These are phyloP conservation scores for Penicillium sp. DNA, from an alignment of 2,329 filamentous ascomycete genomes.

Conservation along the genomic window DNA sequence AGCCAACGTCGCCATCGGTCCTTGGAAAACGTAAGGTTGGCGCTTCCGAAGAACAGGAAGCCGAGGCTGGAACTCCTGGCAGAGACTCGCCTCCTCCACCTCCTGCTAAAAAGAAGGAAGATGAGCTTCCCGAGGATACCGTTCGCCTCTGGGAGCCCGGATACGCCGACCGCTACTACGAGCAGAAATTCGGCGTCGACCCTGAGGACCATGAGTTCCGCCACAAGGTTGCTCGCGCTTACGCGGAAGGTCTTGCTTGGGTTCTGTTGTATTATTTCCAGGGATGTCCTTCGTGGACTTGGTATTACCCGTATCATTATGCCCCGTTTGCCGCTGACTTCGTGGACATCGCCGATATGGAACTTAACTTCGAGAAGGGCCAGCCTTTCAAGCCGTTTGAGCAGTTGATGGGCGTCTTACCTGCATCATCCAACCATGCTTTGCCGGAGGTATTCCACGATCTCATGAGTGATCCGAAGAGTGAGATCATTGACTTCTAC, in stretches of 20 bases:
- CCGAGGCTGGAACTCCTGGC: constrained; percentile 60
- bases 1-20: constrained; percentile 38
- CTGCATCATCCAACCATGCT: constrained; percentile 88
- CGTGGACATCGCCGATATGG: constrained; percentile 76
- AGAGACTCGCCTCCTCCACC: constrained; percentile 61
- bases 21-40: constrained; percentile 69
- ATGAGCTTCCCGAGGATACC: constrained; percentile 74
- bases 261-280: constrained; percentile 97
- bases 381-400: constrained; percentile 89
- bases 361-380: constrained; percentile 81
- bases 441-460: constrained; percentile 86
- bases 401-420: constrained; percentile 96
- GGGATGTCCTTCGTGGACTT: constrained; percentile 97
- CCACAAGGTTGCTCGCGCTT: constrained; percentile 84
- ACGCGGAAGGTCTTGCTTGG: constrained; percentile 94
- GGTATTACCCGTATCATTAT: constrained; percentile 99
- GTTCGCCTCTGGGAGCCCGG: constrained; percentile 94
- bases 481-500: constrained; percentile 96
- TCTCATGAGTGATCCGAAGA: constrained; percentile 85
- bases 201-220: constrained; percentile 83
- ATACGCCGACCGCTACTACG: constrained; percentile 93
- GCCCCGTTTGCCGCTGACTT: constrained; percentile 97
- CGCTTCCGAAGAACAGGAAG: constrained; percentile 61
- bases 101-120: constrained; percentile 56
- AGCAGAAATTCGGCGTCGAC: constrained; percentile 90